Conservation (phyloP, 768 basidiomycete genomes). For the Lactarius vividus region DNA sequence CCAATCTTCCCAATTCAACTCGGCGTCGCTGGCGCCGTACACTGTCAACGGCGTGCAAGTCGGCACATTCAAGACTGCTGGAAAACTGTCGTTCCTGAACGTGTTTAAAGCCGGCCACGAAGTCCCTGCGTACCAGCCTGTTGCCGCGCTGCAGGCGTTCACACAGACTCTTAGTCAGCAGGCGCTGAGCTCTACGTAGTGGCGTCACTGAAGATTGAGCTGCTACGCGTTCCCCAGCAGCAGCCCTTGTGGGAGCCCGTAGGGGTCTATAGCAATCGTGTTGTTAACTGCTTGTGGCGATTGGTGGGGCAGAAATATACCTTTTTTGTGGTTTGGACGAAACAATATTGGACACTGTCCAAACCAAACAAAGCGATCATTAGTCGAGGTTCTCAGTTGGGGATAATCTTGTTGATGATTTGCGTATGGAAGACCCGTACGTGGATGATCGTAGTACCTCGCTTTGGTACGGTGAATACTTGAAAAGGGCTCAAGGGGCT, state of each 20-base stretch:
- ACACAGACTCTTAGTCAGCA: conserved; percentile 20
- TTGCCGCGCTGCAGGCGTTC: conserved; percentile 22
- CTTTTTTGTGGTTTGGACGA: neutral
- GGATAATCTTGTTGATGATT: too few relatives aligned
- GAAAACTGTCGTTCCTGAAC: conserved; percentile 45
- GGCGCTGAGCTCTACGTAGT: conserved; percentile 19
- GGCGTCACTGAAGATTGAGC: neutral
- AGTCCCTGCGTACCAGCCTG: conserved; percentile 24
- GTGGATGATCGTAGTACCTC: too few relatives aligned
- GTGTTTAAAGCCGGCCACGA: conserved; percentile 42
- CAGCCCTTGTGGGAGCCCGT: too few relatives aligned
- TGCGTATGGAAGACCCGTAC: too few relatives aligned
- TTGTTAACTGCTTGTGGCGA: neutral
- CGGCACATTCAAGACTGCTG: conserved; percentile 49
- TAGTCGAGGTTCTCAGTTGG: neutral
- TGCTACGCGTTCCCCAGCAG: neutral
- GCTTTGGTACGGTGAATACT: too few relatives aligned
- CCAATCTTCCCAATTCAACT: conserved; percentile 34
- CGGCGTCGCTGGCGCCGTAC: conserved; percentile 41
- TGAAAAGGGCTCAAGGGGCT: too few relatives aligned
- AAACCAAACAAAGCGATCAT: neutral
- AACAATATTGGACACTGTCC: neutral
- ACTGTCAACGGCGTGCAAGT: conserved; percentile 44
- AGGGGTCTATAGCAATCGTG: neutral
- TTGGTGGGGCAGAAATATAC: neutral